Percentiles rank a stretch among this genome's conserved stretches.
These are phyloP conservation scores for Oryza meridionalis DNA, from an alignment of 176 grass and related monocot species.

Conservation along the genomic window DNA sequence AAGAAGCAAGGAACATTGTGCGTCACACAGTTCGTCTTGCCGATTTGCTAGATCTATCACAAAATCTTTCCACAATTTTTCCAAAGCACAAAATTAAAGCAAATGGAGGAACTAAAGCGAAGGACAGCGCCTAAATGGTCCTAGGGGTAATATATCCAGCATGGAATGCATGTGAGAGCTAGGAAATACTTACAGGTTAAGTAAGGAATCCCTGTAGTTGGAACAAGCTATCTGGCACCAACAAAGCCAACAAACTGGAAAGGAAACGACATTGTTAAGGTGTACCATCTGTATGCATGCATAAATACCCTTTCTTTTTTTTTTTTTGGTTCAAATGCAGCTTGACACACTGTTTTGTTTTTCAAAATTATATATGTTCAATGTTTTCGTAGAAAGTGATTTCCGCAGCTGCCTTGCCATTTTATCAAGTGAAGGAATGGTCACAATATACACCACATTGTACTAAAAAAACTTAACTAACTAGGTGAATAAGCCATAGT, in stretches of 20 bases:
- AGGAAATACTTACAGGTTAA: conserved; percentile 43
- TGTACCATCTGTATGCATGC: neutral
- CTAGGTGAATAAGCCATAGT: neutral
- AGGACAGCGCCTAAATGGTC: conserved; percentile 24
- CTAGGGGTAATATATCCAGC: conserved; percentile 16
- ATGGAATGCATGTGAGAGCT: neutral
- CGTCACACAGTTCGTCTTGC: neutral
- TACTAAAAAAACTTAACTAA: conserved; percentile 2
- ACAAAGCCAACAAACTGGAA: neutral
- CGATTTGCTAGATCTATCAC: conserved; percentile 16
- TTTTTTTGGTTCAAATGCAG: neutral
- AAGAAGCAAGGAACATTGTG: neutral
- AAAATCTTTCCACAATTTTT: conserved; percentile 32
- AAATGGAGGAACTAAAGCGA: conserved; percentile 20
- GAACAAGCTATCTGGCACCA: conserved; percentile 25
- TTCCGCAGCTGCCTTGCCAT: neutral
- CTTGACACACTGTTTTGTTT: neutral
- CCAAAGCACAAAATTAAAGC: conserved; percentile 34
- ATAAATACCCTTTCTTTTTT: neutral
- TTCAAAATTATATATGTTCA: neutral
- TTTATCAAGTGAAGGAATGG: neutral
- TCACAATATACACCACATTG: neutral
- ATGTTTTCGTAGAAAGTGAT: neutral
- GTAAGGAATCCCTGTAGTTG: conserved; percentile 38
- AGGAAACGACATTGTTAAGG: neutral